These are phyloP conservation scores for Suhomyces sp. DNA, from an alignment of 805 yeast species.

Conservation along the genomic window DNA sequence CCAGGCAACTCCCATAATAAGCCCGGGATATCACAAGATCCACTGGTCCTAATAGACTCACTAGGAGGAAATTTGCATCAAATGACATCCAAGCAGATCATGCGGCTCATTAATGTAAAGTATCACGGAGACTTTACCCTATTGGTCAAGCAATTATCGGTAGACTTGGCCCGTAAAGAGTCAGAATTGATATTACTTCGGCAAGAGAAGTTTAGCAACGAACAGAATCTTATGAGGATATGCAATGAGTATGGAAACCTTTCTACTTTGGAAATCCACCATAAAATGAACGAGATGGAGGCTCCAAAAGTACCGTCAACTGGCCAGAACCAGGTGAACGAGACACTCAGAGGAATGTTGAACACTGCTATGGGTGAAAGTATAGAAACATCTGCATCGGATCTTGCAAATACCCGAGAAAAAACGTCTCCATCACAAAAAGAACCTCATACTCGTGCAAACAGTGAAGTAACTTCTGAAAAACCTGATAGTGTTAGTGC, in stretches of 20 bases:
- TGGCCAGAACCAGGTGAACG: conserved; percentile 11
- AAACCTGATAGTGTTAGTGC: neutral
- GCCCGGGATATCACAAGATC: neutral
- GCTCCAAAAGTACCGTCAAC: neutral
- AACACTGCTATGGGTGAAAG: conserved; percentile 27
- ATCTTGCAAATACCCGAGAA: no score
- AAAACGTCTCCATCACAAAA: neutral
- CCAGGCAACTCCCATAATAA: neutral
- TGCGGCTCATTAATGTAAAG: conserved; percentile 20
- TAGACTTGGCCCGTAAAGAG: conserved; percentile 48
- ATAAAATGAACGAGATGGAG: conserved; percentile 17
- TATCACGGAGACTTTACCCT: conserved; percentile 23
- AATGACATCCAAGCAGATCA: conserved; percentile 12
- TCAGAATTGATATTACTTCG: conserved; percentile 42
- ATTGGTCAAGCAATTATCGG: conserved; percentile 46
- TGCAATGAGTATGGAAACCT: conserved; percentile 37
- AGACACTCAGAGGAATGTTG: conserved; percentile 26
- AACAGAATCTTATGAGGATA: conserved; percentile 30
- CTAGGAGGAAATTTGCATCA: conserved; percentile 15
- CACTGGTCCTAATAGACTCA: conserved; percentile 4
- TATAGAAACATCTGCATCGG: conserved; percentile 2
- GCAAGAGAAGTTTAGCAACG: conserved; percentile 29
- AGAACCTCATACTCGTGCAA: neutral
- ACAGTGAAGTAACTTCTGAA: conserved; percentile 1
- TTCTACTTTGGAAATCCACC: conserved; percentile 34